phyloP scores from a whole-genome alignment of 2,329 filamentous ascomycete species.

The Penicillium crustosum region DNA sequence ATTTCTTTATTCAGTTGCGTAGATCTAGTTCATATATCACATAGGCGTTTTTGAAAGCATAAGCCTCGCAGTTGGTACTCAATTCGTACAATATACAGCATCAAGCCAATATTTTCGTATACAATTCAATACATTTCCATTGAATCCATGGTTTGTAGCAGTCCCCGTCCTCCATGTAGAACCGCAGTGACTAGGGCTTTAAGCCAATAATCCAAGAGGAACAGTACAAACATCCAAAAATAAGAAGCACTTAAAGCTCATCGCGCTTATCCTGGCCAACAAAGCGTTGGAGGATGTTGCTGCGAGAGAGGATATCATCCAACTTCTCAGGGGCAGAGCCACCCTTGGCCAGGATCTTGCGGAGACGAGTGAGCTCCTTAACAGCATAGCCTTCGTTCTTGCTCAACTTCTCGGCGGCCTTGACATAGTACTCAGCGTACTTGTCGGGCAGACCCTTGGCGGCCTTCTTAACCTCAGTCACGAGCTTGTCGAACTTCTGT shows the following conservation, averaged over 20 bases:
- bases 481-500: constrained; percentile 65
- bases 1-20: not conserved
- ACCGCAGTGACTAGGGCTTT: not conserved
- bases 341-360: constrained; percentile 80
- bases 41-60: not conserved
- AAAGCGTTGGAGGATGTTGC: constrained; percentile 84
- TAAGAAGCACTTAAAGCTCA: constrained; percentile 58
- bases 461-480: constrained; percentile 70
- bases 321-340: constrained; percentile 81
- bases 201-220: constrained; percentile 14
- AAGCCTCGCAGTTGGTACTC: not conserved
- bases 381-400: constrained; percentile 74
- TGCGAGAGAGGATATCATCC: constrained; percentile 81
- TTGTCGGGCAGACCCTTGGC: constrained; percentile 69
- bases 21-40: not conserved
- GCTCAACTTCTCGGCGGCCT: constrained; percentile 81
- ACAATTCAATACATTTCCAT: constrained; percentile 1
- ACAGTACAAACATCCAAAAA: constrained; percentile 21
- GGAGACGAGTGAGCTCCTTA: constrained; percentile 82
- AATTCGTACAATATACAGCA: constrained; percentile 16
- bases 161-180: not conserved
- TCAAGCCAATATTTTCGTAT: constrained; percentile 6
- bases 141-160: not conserved
- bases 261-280: constrained; percentile 62
- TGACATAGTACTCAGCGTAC: constrained; percentile 92